These are phyloP conservation scores for Paracorniculantispora psalliotae DNA, from an alignment of 2,329 filamentous ascomycete genomes.

Conservation along the genomic window DNA sequence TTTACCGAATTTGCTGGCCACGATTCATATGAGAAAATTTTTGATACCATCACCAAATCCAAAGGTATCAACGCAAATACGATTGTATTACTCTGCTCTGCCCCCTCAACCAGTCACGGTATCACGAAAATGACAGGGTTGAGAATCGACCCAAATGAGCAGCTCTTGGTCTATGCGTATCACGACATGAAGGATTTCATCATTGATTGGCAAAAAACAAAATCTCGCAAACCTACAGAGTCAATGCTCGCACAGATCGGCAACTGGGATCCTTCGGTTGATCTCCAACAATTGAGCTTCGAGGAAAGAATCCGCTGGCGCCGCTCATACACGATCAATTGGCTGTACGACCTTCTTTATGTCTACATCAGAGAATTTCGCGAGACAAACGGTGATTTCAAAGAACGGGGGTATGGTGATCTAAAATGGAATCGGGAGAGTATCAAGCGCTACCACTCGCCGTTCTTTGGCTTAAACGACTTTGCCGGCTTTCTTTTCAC, in stretches of 20 bases:
- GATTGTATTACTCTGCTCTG: no score
- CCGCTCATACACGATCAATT: constrained; percentile 44
- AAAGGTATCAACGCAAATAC: constrained; percentile 23
- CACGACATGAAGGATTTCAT: constrained; percentile 40
- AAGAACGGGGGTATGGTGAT: no score
- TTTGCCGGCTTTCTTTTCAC: constrained; percentile 39
- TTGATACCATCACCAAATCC: constrained; percentile 35
- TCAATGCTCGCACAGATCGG: constrained; percentile 33
- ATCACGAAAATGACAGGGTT: background rate
- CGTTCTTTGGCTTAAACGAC: constrained; percentile 40
- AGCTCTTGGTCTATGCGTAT: constrained; percentile 39
- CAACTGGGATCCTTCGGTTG: constrained; percentile 37
- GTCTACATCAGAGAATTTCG: no score
- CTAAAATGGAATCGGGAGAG: no score
- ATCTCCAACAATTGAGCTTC: constrained; percentile 33
- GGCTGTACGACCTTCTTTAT: constrained; percentile 48
- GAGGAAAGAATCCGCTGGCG: constrained; percentile 41
- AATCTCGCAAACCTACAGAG: constrained; percentile 42
- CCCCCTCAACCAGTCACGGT: no score
- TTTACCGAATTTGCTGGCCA: constrained; percentile 42
- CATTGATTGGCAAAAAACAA: constrained; percentile 38
- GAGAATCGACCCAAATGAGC: constrained; percentile 31
- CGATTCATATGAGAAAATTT: constrained; percentile 38
- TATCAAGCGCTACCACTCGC: constrained; percentile 23
- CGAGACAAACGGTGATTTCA: no score